Base-by-base conservation (phyloP, 2,329 filamentous ascomycete species). In the Epichloe hybrida region DNA sequence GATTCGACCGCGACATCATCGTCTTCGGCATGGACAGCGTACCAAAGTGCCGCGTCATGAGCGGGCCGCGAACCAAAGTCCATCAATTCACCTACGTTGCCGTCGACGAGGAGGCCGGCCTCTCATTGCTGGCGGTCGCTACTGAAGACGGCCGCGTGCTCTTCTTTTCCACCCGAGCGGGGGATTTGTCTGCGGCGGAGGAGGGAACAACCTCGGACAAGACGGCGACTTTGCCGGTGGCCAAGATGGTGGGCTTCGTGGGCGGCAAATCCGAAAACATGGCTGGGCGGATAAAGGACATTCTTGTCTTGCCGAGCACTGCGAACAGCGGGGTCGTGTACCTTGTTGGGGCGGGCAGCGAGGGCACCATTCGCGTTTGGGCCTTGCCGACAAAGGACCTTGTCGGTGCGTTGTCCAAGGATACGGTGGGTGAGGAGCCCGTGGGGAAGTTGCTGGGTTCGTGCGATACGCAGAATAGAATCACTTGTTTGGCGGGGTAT, bases 131-230 rank as follows among this genome's bases (percentile, higher is more conserved):
- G 41, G 82, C 84, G 0, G 73, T 93, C 1, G 88, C 88, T 2
- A 96, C 93, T 0, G 93, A 97, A 64, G 91, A 97, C 63, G 93
- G 93, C 1, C 77, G 86, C 49, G 76, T 97, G 37, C 62, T 95
- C 48, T 88, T 97, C 65, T 95, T 88, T 65, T 84, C 84, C 38
- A 89, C 88, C 2, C 74, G 71, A 46, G 64, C 67, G 0, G 69
- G 9, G 9, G 72, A 79, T 54, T 59, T 79, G 5, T 62, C 63
- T 40, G 65, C 59, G 21, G 54, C 58, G 11, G 60, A 66, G 21
- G 64, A 66, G 21, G 64, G 66, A 11, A 70, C 72, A 9, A 70
- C 72, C 34, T 55, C 63, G 21, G 61, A 56, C 20, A 56, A 61
- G 45, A 51, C 62, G 54, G 43, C 54, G 50, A 52, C 57, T 38